phyloP scores from a whole-genome alignment of 164 flowering plant species.

The Aristolochia contorta region DNA sequence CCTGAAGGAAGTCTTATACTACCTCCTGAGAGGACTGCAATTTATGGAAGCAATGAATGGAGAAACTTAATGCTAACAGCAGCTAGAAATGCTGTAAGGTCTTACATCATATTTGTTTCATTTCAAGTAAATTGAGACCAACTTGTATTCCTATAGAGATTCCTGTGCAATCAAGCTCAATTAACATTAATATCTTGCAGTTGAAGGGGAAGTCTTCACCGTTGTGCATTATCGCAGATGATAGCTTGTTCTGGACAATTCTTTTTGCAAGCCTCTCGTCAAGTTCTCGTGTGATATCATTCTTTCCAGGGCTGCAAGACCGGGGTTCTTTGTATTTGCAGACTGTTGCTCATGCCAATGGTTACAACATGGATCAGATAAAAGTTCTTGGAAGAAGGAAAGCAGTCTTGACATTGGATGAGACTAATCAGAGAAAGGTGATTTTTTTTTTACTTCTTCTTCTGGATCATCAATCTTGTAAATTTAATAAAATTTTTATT shows the following conservation, averaged over 20 bases:
- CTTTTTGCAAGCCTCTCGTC: conserved; percentile 44
- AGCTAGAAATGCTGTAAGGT: conserved; percentile 43
- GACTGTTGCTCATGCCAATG: conserved; percentile 60
- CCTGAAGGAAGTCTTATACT: conserved; percentile 27
- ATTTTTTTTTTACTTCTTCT: not conserved
- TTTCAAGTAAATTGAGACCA: no score
- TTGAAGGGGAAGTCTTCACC: conserved; percentile 43
- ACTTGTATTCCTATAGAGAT: no score
- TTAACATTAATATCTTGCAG: conserved; percentile 33
- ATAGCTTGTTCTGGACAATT: conserved; percentile 69
- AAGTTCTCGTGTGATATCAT: conserved; percentile 43
- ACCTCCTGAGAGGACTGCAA: conserved; percentile 77
- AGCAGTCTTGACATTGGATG: conserved; percentile 39
- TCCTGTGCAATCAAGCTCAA: no score
- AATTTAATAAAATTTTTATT: no score
- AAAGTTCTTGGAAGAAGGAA: conserved; percentile 35
- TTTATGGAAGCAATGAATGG: conserved; percentile 76
- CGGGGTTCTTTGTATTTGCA: conserved; percentile 51
- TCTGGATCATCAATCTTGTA: not conserved
- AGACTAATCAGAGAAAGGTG: conserved; percentile 60
- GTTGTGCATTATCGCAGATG: conserved; percentile 76
- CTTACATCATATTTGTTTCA: no score
- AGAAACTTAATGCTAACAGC: conserved; percentile 49
- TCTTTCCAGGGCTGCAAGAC: conserved; percentile 70
- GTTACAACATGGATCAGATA: conserved; percentile 51